Conservation (phyloP, 1,139 yeast species). For the Suhomyces bribrorum region DNA sequence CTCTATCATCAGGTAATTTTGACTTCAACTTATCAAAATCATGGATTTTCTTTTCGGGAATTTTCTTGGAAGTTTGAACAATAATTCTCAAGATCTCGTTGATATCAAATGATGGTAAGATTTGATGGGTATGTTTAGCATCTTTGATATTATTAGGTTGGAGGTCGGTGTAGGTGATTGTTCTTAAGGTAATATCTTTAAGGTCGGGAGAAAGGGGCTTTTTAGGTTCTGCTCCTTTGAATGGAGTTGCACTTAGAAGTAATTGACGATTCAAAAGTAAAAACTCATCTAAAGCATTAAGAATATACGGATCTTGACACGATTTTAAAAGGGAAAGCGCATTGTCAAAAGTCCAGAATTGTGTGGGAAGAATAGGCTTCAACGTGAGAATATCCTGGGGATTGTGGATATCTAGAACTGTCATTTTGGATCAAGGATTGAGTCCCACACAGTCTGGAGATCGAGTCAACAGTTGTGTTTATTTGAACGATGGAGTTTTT, state of each 20-base stretch:
- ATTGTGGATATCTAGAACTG: conserved; percentile 6
- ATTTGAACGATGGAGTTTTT: conserved; percentile 8
- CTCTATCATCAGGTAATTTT: conserved; percentile 41
- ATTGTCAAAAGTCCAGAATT: conserved; percentile 46
- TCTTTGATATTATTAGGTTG: conserved; percentile 32
- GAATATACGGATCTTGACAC: conserved; percentile 34
- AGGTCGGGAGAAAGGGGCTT: conserved; percentile 12
- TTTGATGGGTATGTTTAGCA: conserved; percentile 41
- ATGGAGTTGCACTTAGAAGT: conserved; percentile 38
- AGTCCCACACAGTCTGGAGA: conserved; percentile 1
- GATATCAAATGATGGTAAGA: conserved; percentile 34
- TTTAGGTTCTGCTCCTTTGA: conserved; percentile 16
- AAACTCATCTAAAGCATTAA: conserved; percentile 49
- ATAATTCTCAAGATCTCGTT: conserved; percentile 51
- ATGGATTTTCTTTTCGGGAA: conserved; percentile 32
- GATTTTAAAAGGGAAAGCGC: conserved; percentile 37
- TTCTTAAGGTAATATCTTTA: conserved; percentile 41
- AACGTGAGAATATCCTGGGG: conserved; percentile 20
- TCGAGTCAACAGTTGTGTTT: not conserved
- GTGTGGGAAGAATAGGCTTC: conserved; percentile 41
- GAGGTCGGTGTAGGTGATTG: conserved; percentile 39
- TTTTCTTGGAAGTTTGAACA: conserved; percentile 37
- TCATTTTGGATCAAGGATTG: conserved; percentile 4
- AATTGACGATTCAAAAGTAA: conserved; percentile 35
- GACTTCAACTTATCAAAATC: conserved; percentile 29